Conservation (phyloP, 2,329 filamentous ascomycete species). For the Emericellopsis atlantica region DNA sequence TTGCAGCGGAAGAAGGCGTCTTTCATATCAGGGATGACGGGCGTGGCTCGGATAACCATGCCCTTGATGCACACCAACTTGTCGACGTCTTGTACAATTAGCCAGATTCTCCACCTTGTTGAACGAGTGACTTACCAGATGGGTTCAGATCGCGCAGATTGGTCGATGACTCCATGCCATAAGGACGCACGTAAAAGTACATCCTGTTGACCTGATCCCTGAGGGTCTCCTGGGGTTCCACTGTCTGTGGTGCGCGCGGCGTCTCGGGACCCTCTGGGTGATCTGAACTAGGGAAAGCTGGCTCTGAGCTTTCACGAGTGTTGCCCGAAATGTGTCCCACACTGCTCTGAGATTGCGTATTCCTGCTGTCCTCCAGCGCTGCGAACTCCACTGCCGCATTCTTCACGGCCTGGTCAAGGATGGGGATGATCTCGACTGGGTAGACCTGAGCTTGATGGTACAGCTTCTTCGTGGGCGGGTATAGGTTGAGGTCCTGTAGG, state of each 20-base stretch:
- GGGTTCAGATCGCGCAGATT: slow-evolving; percentile 94
- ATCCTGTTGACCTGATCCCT: slow-evolving; percentile 72
- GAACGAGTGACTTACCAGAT: slow-evolving; percentile 37
- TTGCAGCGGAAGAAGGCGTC: slow-evolving; percentile 96
- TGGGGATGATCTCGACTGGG: slow-evolving; percentile 87
- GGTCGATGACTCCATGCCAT: slow-evolving; percentile 72
- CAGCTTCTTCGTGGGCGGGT: slow-evolving; percentile 82
- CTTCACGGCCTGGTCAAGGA: slow-evolving; percentile 92
- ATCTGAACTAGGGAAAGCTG: slow-evolving; percentile 71
- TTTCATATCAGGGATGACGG: slow-evolving; percentile 98
- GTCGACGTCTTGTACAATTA: slow-evolving; percentile 61
- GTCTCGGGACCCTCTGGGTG: slow-evolving; percentile 34
- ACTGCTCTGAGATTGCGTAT: slow-evolving; percentile 49
- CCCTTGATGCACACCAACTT: slow-evolving; percentile 92
- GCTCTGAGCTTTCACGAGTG: slow-evolving; percentile 54
- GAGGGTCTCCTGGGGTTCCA: slow-evolving; percentile 41
- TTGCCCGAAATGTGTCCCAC: slow-evolving; percentile 24
- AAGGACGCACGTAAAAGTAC: slow-evolving; percentile 78
- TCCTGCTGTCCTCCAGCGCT: slow-evolving; percentile 61
- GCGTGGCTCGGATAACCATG: slow-evolving; percentile 87
- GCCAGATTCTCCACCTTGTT: background rate
- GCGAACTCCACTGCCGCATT: slow-evolving; percentile 89
- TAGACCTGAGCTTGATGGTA: slow-evolving; percentile 94
- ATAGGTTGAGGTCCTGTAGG: slow-evolving; percentile 78
- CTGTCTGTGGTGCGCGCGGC: slow-evolving; percentile 23